Conservation (phyloP, 1,284 basidiomycete genomes). For the Puccinia novopanici region DNA sequence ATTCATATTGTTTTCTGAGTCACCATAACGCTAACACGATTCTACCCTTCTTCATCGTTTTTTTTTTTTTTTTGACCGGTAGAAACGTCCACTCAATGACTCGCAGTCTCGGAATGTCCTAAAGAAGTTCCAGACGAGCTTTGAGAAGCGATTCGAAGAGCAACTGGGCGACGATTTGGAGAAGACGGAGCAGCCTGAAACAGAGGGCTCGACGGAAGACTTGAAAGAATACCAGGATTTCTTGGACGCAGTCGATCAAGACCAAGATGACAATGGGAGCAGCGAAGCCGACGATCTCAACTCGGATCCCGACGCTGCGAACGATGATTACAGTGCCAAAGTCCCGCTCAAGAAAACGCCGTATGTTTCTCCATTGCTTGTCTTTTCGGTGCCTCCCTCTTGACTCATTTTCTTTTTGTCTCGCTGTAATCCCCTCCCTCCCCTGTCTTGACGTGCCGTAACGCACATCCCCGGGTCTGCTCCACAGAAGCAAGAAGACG, state of each 20-base stretch:
- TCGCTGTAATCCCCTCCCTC: not conserved
- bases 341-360: slow-evolving; percentile 34
- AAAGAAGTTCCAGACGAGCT: slow-evolving; percentile 67
- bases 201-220: slow-evolving; percentile 2
- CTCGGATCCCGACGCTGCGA: slow-evolving; percentile 34
- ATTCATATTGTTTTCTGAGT: slow-evolving; percentile 5
- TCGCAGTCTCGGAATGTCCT: slow-evolving; percentile 72
- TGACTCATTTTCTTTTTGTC: slow-evolving; percentile 2
- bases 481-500: slow-evolving; percentile 21
- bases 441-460: not conserved
- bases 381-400: not conserved
- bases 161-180: slow-evolving; percentile 61
- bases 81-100: slow-evolving; percentile 76
- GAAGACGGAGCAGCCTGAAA: not conserved
- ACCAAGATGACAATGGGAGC: slow-evolving; percentile 19
- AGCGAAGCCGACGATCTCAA: slow-evolving; percentile 24
- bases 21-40: not conserved
- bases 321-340: slow-evolving; percentile 42
- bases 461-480: not conserved
- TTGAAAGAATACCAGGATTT: slow-evolving; percentile 27
- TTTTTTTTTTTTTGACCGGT: slow-evolving; percentile 29
- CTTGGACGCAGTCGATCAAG: slow-evolving; percentile 6
- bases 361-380: slow-evolving; percentile 4
- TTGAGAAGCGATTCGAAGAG: slow-evolving; percentile 67
- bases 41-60: too few relatives aligned